Evolutionary conservation across 2,329 filamentous ascomycete species (phyloP), one percentile per base, ranked within the genome.

Genomic region (Parastagonospora avenae): DNA sequence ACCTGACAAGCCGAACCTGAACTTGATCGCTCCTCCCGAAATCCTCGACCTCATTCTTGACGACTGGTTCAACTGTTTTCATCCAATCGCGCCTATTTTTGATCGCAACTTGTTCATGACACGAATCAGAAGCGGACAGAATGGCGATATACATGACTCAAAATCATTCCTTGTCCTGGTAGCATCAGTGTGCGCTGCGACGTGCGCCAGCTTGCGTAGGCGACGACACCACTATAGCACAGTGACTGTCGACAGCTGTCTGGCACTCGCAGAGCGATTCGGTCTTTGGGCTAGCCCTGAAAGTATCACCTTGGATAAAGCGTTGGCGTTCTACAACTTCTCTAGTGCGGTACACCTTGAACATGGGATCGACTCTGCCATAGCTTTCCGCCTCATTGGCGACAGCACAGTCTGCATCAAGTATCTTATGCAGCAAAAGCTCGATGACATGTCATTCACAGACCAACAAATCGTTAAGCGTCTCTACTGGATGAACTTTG

Each of bases 11-110:
- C 12, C 11, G 5, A 28, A 27, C n/a, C n/a, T 58, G 27, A 37
- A 48, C 2, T 24, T 45, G 7, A 57, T 63, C 29, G 58, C 55
- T 35, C 41, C 57, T 29, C 8, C 28, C 12, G 32, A 49, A 8
- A 32, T 52, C 9, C 15, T 61, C 16, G 36, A 56, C 2, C 53
- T 54, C 27, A 44, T 59, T 35, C 39, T 57, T 29, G 30, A 38
- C 37, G 60, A 63, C 48, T 63, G 60, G 60, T 63, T 63, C 49
- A 57, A 48, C 8, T 59, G 54, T 54, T 55, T 63, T 16, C 58
- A 63, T 50, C 60, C 60, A 9, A 54, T 63, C 2, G 60, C 60
- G 16, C 60, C 60, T 10, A 42, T 61, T 14, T 40, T 61, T 16
- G 55, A 59, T 24, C 51, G 35, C 2, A 37, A 33, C 37, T 50